phyloP scores from a whole-genome alignment of 2,329 filamentous ascomycete species.

The Atkinsonella texensis region DNA sequence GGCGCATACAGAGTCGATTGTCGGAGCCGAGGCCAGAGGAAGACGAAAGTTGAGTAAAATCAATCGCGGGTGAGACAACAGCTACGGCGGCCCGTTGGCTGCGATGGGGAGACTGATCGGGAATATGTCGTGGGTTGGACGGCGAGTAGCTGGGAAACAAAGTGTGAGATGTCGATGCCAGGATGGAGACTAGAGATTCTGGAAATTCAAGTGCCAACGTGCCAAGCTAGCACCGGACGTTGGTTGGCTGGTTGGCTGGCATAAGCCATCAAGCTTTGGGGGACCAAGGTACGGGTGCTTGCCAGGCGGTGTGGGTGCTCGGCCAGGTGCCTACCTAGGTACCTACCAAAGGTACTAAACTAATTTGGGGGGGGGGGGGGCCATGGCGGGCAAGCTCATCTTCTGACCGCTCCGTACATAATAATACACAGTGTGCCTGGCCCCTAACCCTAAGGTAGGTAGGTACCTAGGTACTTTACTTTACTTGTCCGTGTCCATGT shows the following conservation, averaged over 20 bases:
- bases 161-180: neutral
- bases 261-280: neutral
- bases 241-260: neutral
- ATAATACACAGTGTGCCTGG: too few species aligned
- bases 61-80: neutral
- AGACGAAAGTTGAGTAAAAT: neutral
- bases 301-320: neutral
- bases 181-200: neutral
- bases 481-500: too few species aligned
- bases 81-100: neutral
- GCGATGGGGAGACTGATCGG: neutral
- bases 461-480: too few species aligned
- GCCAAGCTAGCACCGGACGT: neutral
- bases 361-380: too few species aligned
- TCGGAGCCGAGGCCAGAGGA: neutral
- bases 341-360: too few species aligned
- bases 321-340: neutral
- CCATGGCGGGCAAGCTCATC: too few species aligned
- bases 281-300: neutral
- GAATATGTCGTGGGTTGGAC: neutral
- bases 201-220: neutral
- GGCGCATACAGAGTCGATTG: constrained; percentile 22
- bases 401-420: too few species aligned
- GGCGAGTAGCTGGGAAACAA: neutral
- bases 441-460: too few species aligned